These are phyloP conservation scores for Waltergamsia citrina DNA, from an alignment of 2,329 filamentous ascomycete species.

Conservation along the genomic window DNA sequence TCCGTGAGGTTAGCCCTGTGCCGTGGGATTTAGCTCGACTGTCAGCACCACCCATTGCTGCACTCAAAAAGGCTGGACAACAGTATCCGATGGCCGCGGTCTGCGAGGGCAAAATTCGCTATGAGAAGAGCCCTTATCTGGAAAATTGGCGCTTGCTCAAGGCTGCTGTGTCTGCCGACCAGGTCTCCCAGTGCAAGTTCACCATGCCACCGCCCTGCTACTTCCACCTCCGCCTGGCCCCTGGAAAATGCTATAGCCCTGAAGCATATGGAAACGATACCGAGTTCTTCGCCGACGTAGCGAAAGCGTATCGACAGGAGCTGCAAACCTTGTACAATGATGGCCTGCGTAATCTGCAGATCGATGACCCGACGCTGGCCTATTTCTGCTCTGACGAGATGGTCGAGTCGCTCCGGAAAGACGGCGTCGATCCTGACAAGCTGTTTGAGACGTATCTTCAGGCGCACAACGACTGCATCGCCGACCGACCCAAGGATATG, in stretches of 20 bases:
- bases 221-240: slow-evolving; percentile 49
- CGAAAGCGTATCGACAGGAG: slow-evolving; percentile 44
- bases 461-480: slow-evolving; percentile 63
- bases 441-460: slow-evolving; percentile 62
- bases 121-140: slow-evolving; percentile 30
- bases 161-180: slow-evolving; percentile 39
- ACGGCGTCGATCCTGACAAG: slow-evolving; percentile 51
- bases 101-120: slow-evolving; percentile 31
- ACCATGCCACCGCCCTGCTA: slow-evolving; percentile 59
- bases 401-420: slow-evolving; percentile 45
- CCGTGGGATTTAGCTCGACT: slow-evolving; percentile 25
- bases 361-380: slow-evolving; percentile 53
- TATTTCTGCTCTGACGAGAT: slow-evolving; percentile 63
- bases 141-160: slow-evolving; percentile 29
- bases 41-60: slow-evolving; percentile 27
- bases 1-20: slow-evolving; percentile 25
- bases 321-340: slow-evolving; percentile 43
- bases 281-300: slow-evolving; percentile 48
- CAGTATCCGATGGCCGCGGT: slow-evolving; percentile 28
- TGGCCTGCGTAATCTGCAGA: slow-evolving; percentile 47
- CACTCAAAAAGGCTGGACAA: slow-evolving; percentile 24
- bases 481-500: slow-evolving; percentile 51
- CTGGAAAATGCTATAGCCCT: slow-evolving; percentile 41
- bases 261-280: slow-evolving; percentile 41
- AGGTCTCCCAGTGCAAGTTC: slow-evolving; percentile 57